Conservation (phyloP, 306 rosid species). For the Hippophae gyantsensis region DNA sequence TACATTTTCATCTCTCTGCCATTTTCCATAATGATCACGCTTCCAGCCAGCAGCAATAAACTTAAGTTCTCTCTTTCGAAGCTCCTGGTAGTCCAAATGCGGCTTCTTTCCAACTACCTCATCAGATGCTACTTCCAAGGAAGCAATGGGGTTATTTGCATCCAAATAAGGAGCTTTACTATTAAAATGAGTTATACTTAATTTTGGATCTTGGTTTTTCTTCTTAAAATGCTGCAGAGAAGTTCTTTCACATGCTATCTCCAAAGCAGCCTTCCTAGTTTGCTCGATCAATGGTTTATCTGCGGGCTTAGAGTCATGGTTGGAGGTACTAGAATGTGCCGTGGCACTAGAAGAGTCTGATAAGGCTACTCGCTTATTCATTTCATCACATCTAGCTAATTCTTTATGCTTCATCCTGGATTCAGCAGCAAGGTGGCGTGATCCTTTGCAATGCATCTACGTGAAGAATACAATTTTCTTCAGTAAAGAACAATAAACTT, state of each 20-base stretch:
- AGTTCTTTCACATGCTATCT: slow-evolving; percentile 10
- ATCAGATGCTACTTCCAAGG: slow-evolving; percentile 3
- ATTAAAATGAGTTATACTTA: slow-evolving; percentile 8
- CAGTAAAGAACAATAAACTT: neutral
- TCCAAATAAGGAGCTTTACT: slow-evolving; percentile 7
- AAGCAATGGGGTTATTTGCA: slow-evolving; percentile 6
- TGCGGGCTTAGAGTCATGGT: slow-evolving; percentile 14
- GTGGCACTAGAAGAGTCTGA: slow-evolving; percentile 18
- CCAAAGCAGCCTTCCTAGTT: slow-evolving; percentile 19
- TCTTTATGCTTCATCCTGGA: slow-evolving; percentile 25
- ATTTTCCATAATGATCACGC: slow-evolving; percentile 31
- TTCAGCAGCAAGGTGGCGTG: slow-evolving; percentile 22
- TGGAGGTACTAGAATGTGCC: slow-evolving; percentile 14
- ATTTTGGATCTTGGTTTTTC: slow-evolving; percentile 6
- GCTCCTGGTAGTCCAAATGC: slow-evolving; percentile 27
- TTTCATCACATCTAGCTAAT: slow-evolving; percentile 16
- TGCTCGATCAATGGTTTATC: slow-evolving; percentile 21
- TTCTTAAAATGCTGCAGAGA: slow-evolving; percentile 10
- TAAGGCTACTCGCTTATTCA: slow-evolving; percentile 20
- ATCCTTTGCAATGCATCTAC: slow-evolving; percentile 29
- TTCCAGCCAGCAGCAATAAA: slow-evolving; percentile 40
- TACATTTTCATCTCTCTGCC: slow-evolving; percentile 38
- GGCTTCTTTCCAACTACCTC: slow-evolving; percentile 8
- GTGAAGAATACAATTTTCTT: neutral
- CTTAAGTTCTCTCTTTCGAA: slow-evolving; percentile 32